These are phyloP conservation scores for Aspergillus fischeri DNA, from an alignment of 2,329 filamentous ascomycete species.

Conservation along the genomic window DNA sequence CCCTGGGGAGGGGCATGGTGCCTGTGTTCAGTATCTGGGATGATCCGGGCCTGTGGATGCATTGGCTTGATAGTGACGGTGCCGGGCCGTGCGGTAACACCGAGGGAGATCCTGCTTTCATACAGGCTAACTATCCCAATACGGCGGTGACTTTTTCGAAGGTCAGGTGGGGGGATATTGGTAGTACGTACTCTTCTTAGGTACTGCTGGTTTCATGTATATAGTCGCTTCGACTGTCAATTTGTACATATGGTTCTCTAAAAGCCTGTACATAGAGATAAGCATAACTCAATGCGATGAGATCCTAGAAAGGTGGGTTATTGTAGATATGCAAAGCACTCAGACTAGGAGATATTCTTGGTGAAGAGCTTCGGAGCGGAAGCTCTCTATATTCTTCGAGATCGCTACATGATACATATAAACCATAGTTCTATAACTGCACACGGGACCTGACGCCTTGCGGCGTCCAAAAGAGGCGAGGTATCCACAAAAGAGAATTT, in stretches of 20 bases:
- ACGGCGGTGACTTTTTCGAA: slow-evolving; percentile 54
- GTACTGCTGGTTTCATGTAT: background rate
- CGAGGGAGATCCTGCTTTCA: slow-evolving; percentile 50
- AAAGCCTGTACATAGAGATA: background rate
- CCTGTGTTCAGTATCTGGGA: slow-evolving; percentile 59
- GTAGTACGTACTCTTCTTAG: slow-evolving; percentile 42
- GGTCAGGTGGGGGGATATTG: slow-evolving; percentile 59
- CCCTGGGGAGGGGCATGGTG: slow-evolving; percentile 56
- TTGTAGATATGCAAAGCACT: no score
- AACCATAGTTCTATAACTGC: background rate
- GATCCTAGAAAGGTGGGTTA: background rate
- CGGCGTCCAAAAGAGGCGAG: background rate
- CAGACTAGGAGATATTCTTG: background rate
- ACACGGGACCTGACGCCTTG: background rate
- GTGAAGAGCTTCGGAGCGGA: background rate
- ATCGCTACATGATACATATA: background rate
- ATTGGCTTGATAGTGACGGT: slow-evolving; percentile 52
- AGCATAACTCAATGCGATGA: background rate
- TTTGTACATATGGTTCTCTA: background rate
- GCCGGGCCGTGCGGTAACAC: slow-evolving; percentile 53
- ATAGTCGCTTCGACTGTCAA: background rate
- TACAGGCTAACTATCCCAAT: slow-evolving; percentile 45
- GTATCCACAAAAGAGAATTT: background rate
- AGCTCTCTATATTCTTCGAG: background rate
- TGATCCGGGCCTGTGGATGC: slow-evolving; percentile 51